A percentile compares a stretch with the other conserved stretches of the same genome.
Conservation (phyloP, 257 asterid genomes). For the Solanum rostratum region DNA sequence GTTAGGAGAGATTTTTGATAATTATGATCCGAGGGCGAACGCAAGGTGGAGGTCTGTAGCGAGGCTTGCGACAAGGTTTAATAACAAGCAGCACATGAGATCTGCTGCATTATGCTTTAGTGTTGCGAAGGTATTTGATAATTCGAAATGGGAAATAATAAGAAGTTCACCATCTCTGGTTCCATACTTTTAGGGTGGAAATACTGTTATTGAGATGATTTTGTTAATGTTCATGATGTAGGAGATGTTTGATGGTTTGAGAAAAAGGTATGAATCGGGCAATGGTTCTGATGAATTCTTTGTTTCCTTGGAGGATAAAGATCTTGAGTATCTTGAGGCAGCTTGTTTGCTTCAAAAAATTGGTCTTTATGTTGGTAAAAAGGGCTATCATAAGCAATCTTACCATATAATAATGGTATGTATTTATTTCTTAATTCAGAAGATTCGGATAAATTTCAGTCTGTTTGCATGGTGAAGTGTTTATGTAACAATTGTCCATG, state of each 20-base stretch:
- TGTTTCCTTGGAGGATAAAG: slow-evolving; percentile 32
- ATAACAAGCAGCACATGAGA: slow-evolving; percentile 53
- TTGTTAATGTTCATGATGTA: slow-evolving; percentile 20
- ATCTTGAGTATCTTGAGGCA: slow-evolving; percentile 76
- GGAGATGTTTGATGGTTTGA: slow-evolving; percentile 58
- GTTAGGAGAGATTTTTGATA: slow-evolving; percentile 30
- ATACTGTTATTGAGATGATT: neutral
- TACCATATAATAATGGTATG: slow-evolving; percentile 41
- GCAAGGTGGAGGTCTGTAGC: slow-evolving; percentile 65
- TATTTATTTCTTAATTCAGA: neutral
- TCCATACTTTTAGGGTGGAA: neutral
- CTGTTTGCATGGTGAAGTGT: neutral
- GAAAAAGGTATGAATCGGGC: slow-evolving; percentile 18
- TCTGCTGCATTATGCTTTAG: slow-evolving; percentile 42
- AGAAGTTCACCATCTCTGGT: neutral
- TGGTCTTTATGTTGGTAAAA: slow-evolving; percentile 58
- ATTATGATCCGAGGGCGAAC: slow-evolving; percentile 41
- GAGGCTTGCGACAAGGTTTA: slow-evolving; percentile 44
- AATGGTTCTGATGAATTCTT: slow-evolving; percentile 8
- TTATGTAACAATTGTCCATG: neutral
- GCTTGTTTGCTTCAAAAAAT: slow-evolving; percentile 78
- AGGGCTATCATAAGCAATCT: slow-evolving; percentile 72
- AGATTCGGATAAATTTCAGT: neutral
- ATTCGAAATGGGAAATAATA: neutral
- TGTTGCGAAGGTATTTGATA: slow-evolving; percentile 41